Conservation (phyloP, 805 yeast species). For the Hanseniaspora taiwanica region DNA sequence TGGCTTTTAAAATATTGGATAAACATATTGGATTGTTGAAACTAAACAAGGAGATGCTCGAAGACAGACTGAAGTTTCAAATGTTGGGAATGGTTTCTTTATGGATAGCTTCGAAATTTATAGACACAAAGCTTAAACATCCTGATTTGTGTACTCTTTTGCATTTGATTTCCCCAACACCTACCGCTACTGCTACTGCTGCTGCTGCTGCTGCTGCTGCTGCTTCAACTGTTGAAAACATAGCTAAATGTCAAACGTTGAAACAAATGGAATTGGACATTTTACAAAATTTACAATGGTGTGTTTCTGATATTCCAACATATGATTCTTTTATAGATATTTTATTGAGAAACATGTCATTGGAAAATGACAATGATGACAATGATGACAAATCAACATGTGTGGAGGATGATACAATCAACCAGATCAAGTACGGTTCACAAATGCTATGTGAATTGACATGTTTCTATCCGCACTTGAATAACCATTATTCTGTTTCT, state of each 20-base stretch:
- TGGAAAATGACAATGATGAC: constrained; percentile 1
- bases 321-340: constrained; percentile 53
- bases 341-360: constrained; percentile 25
- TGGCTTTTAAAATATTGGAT: constrained; percentile 63
- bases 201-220: too few species aligned
- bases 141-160: constrained; percentile 39
- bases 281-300: constrained; percentile 52
- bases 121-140: constrained; percentile 54
- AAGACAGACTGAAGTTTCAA: constrained; percentile 28
- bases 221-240: too few species aligned
- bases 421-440: constrained; percentile 42
- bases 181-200: too few species aligned
- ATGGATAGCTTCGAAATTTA: constrained; percentile 78
- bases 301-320: constrained; percentile 40
- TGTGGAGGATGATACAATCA: constrained; percentile 12
- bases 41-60: constrained; percentile 1
- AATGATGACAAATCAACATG: constrained; percentile 6
- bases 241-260: too few species aligned
- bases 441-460: constrained; percentile 53
- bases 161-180: constrained; percentile 21
- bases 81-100: constrained; percentile 74
- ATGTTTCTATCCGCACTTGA: constrained; percentile 46
- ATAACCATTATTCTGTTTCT: constrained; percentile 34
- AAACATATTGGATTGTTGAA: constrained; percentile 42
- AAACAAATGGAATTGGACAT: constrained; percentile 59